Conservation (phyloP, 768 basidiomycete genomes). For the Suillus ampliporus region DNA sequence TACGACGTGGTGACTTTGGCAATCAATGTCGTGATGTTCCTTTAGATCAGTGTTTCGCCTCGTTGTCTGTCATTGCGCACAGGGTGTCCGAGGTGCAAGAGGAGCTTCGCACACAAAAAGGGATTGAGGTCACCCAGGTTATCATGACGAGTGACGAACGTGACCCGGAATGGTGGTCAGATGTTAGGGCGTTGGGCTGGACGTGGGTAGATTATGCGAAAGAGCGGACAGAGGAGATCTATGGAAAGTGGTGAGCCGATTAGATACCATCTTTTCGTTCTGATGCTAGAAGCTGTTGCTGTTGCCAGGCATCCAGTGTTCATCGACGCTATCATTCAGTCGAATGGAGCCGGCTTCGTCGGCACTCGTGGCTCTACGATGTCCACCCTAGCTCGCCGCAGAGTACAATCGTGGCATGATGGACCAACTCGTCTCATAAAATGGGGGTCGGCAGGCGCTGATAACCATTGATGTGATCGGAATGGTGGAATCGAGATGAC, state of each 20-base stretch:
- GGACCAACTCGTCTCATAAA: conserved; percentile 57
- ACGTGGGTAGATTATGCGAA: conserved; percentile 52
- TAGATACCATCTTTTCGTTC: not conserved
- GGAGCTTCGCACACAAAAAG: conserved; percentile 51
- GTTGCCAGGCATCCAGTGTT: conserved; percentile 68
- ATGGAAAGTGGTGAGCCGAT: conserved; percentile 55
- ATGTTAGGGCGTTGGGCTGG: conserved; percentile 57
- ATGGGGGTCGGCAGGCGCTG: conserved; percentile 63
- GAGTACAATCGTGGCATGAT: conserved; percentile 69
- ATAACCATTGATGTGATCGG: conserved; percentile 51
- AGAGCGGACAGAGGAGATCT: conserved; percentile 46
- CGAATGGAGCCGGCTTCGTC: conserved; percentile 68
- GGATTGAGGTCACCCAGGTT: conserved; percentile 54
- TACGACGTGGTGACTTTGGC: conserved; percentile 60
- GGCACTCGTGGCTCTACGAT: conserved; percentile 77
- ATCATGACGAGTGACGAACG: conserved; percentile 71
- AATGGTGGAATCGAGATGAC: not conserved
- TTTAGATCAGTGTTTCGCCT: conserved; percentile 55
- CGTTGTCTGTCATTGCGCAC: conserved; percentile 55
- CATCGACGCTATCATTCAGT: conserved; percentile 76
- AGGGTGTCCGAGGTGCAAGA: conserved; percentile 61
- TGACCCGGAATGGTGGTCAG: conserved; percentile 61
- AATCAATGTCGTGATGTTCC: conserved; percentile 49
- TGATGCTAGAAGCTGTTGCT: not conserved
- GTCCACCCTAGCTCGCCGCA: conserved; percentile 64